Conservation (phyloP, 352 stramenopile species). For the Elongisporangium undulatum region DNA sequence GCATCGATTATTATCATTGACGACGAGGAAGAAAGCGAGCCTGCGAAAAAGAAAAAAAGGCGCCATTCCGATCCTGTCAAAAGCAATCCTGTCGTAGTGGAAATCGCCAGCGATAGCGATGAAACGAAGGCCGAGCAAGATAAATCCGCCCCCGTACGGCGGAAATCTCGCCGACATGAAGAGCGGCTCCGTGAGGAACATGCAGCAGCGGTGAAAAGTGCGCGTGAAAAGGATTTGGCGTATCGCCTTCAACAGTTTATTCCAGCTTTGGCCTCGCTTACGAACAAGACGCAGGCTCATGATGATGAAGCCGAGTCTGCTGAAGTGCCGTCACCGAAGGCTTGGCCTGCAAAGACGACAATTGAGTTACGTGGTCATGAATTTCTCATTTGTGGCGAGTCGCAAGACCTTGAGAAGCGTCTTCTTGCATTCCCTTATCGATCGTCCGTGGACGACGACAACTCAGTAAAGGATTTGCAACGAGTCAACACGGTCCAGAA, state of each 20-base stretch:
- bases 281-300: not conserved
- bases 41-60: slow-evolving; percentile 11
- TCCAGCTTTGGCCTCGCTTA: slow-evolving; percentile 4
- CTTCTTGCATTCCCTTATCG: not conserved
- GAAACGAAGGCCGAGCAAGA: slow-evolving; percentile 17
- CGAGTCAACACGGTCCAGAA: not conserved
- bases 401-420: not conserved
- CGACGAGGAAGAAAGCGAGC: slow-evolving; percentile 1
- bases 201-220: slow-evolving; percentile 51
- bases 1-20: not conserved
- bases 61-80: not conserved
- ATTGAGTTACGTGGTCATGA: not conserved
- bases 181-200: slow-evolving; percentile 66
- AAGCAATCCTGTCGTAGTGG: not conserved
- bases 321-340: not conserved
- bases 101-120: slow-evolving; percentile 31
- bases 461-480: not conserved
- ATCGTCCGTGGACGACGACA: not conserved
- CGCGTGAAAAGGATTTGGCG: slow-evolving; percentile 51
- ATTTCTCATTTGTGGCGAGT: not conserved
- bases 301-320: not conserved
- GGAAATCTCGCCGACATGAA: slow-evolving; percentile 65
- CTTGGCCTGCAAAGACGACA: not conserved
- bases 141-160: slow-evolving; percentile 23
- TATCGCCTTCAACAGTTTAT: slow-evolving; percentile 50